Evolutionary conservation across 2,329 filamentous ascomycete genomes (phyloP).

Genomic region (Diaporthe destruens): DNA sequence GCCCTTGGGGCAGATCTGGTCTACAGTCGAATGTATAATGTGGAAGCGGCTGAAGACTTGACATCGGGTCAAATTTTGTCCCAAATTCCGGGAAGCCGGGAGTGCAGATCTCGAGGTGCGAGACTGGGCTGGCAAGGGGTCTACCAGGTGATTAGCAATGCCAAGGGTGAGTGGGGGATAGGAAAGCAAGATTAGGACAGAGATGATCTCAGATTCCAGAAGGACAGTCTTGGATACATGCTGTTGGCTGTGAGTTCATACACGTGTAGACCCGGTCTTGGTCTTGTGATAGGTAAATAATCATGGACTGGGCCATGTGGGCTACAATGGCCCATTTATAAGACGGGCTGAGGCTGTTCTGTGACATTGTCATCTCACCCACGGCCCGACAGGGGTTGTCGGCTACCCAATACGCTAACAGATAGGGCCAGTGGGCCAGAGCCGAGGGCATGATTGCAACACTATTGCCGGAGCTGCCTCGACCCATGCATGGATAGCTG

Average conservation of each 20-base stretch:
- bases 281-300: neutral
- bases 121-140: neutral
- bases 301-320: neutral
- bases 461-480: conserved; percentile 25
- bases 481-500: conserved; percentile 15
- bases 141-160: conserved; percentile 23
- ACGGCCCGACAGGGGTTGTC: conserved; percentile 13
- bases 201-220: neutral
- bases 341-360: conserved; percentile 16
- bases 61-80: neutral
- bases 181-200: neutral
- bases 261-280: neutral
- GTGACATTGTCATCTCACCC: conserved; percentile 15
- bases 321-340: neutral
- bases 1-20: neutral
- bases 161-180: neutral
- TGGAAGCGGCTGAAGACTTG: neutral
- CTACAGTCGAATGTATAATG: too few relatives aligned
- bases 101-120: conserved; percentile 13
- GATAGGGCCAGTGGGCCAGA: conserved; percentile 15
- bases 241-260: neutral
- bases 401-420: conserved; percentile 32
- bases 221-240: neutral
- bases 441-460: conserved; percentile 37
- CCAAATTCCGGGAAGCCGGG: neutral